phyloP scores from a whole-genome alignment of 352 stramenopile species.

The Phytophthora ramorum region DNA sequence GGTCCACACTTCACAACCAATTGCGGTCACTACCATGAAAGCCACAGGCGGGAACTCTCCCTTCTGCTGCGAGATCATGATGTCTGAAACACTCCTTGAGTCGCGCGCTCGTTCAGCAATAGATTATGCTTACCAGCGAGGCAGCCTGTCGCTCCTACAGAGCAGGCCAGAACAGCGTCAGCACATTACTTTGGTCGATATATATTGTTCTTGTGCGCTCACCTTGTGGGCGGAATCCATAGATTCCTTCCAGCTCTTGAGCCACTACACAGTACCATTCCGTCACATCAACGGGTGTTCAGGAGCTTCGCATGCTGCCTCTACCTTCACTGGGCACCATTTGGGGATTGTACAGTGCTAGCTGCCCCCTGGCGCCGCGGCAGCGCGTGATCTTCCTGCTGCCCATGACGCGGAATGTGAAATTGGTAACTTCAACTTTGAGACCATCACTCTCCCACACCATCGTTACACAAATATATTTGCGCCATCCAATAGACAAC shows the following conservation, averaged over 20 bases:
- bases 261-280: constrained; percentile 38
- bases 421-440: constrained; percentile 47
- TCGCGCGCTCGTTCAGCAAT: too few relatives aligned
- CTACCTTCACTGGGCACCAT: constrained; percentile 55
- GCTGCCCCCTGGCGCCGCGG: constrained; percentile 52
- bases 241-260: constrained; percentile 58
- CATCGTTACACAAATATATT: not conserved
- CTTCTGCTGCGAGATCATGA: constrained; percentile 84
- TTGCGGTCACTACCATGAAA: constrained; percentile 56
- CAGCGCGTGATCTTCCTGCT: constrained; percentile 47
- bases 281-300: not conserved
- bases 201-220: not conserved
- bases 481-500: constrained; percentile 14
- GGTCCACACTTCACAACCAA: not conserved
- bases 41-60: constrained; percentile 69
- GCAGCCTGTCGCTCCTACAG: constrained; percentile 55
- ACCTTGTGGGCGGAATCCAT: constrained; percentile 65
- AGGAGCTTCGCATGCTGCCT: not conserved
- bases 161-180: not conserved
- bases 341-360: constrained; percentile 66
- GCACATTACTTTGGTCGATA: not conserved
- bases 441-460: constrained; percentile 33
- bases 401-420: constrained; percentile 18
- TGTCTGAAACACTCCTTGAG: constrained; percentile 43
- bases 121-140: constrained; percentile 45